phyloP scores from a whole-genome alignment of 1,139 yeast genomes.

The Zygoascus sp. region DNA sequence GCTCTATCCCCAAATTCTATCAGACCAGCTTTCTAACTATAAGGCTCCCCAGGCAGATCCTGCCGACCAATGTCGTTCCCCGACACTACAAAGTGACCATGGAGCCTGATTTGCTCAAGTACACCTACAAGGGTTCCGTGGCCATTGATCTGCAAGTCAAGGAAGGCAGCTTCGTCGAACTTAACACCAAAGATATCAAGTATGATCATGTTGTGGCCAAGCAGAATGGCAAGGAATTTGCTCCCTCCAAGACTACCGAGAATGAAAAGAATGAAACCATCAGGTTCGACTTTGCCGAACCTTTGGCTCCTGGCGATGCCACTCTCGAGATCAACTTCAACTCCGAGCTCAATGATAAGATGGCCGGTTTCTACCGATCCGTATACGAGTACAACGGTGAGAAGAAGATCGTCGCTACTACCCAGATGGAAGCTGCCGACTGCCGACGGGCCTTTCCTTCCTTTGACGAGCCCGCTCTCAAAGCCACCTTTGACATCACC shows the following conservation, averaged over 20 bases:
- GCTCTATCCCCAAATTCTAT: too few relatives aligned
- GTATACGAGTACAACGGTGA: constrained; percentile 56
- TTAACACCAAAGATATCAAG: constrained; percentile 35
- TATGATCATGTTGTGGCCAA: constrained; percentile 16
- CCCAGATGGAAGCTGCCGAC: constrained; percentile 88
- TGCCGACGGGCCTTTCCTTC: constrained; percentile 91
- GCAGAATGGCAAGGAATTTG: constrained; percentile 16
- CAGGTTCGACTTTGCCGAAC: constrained; percentile 17
- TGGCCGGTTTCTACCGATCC: constrained; percentile 87
- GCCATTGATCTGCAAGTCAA: constrained; percentile 42
- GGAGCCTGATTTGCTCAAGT: constrained; percentile 68
- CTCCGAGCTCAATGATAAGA: constrained; percentile 55
- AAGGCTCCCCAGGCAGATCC: constrained; percentile 39
- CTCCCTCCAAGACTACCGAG: constrained; percentile 18
- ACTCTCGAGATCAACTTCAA: constrained; percentile 40
- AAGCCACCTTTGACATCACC: constrained; percentile 69
- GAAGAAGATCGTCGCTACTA: constrained; percentile 64
- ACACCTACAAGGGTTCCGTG: constrained; percentile 51
- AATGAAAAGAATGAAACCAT: constrained; percentile 16
- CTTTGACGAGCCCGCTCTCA: constrained; percentile 80
- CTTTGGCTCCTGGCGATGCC: constrained; percentile 26
- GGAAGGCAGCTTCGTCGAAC: constrained; percentile 27
- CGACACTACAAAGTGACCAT: constrained; percentile 63
- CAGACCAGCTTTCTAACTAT: not conserved
- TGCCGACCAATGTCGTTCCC: constrained; percentile 72